Conservation (phyloP, 2,329 filamentous ascomycete species). For the Aspergillus clavatus region DNA sequence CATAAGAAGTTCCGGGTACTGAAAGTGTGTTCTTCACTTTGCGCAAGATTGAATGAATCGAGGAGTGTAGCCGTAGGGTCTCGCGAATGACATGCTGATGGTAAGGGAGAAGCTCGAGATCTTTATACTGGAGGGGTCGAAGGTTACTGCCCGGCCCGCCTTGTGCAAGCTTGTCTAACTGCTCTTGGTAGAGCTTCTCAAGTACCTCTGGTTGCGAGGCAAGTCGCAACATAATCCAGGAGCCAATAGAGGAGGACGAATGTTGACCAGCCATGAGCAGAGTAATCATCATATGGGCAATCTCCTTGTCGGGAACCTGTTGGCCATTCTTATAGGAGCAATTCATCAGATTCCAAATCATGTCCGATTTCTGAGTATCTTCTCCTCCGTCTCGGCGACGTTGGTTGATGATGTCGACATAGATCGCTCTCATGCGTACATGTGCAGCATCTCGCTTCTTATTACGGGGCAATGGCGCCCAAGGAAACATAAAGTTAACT, state of each 20-base stretch:
- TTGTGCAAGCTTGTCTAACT: slow-evolving; percentile 49
- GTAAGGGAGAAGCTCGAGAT: slow-evolving; percentile 57
- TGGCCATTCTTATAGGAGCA: slow-evolving; percentile 71
- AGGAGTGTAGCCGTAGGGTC: slow-evolving; percentile 65
- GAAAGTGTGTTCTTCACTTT: slow-evolving; percentile 64
- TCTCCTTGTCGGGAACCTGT: slow-evolving; percentile 65
- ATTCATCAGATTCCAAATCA: slow-evolving; percentile 76
- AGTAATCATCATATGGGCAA: slow-evolving; percentile 83
- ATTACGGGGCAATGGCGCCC: slow-evolving; percentile 73
- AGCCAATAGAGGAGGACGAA: slow-evolving; percentile 69
- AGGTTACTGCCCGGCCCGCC: slow-evolving; percentile 38
- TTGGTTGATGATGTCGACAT: slow-evolving; percentile 64
- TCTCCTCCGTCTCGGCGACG: slow-evolving; percentile 48
- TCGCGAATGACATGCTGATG: slow-evolving; percentile 64
- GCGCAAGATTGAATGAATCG: slow-evolving; percentile 69
- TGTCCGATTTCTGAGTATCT: slow-evolving; percentile 50
- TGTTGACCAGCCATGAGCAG: slow-evolving; percentile 81
- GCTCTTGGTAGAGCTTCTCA: slow-evolving; percentile 67
- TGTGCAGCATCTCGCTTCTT: slow-evolving; percentile 66
- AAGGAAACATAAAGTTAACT: slow-evolving; percentile 77
- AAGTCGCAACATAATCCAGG: slow-evolving; percentile 72
- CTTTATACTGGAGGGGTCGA: slow-evolving; percentile 54
- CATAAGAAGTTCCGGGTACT: slow-evolving; percentile 54
- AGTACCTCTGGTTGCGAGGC: slow-evolving; percentile 65
- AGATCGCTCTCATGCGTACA: slow-evolving; percentile 64